phyloP scores from a whole-genome alignment of 768 basidiomycete genomes.

The Daedaleopsis sinensis region DNA sequence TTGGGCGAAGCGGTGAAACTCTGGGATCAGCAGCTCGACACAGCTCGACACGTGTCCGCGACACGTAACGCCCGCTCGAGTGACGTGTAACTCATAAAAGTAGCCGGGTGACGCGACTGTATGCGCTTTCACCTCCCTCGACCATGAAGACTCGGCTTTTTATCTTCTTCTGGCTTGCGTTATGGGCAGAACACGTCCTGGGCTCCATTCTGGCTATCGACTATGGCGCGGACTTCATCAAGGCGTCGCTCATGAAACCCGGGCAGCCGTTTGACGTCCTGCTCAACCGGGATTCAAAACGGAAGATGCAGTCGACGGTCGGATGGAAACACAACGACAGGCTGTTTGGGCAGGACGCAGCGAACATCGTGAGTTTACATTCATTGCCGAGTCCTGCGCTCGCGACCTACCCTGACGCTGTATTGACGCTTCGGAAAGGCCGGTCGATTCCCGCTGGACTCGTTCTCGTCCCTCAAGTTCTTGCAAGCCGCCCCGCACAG shows the following conservation, averaged over 20 bases:
- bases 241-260: constrained; percentile 70
- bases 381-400: background rate
- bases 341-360: constrained; percentile 87
- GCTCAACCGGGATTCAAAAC: constrained; percentile 94
- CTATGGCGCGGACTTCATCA: constrained; percentile 98
- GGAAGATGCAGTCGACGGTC: constrained; percentile 90
- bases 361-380: constrained; percentile 69
- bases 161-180: constrained; percentile 24
- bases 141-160: constrained; percentile 24
- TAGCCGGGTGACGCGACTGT: constrained; percentile 2
- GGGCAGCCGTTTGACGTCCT: constrained; percentile 87
- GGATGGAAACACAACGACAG: constrained; percentile 92
- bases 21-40: constrained; percentile 2
- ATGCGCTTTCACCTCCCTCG: constrained; percentile 14
- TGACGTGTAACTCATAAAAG: constrained; percentile 23
- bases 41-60: constrained; percentile 15
- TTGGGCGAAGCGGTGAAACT: constrained; percentile 2
- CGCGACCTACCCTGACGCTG: background rate
- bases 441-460: constrained; percentile 86
- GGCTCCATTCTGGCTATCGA: constrained; percentile 93
- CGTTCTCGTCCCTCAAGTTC: constrained; percentile 84
- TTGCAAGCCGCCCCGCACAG: constrained; percentile 73
- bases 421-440: constrained; percentile 53
- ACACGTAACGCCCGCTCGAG: constrained; percentile 19
- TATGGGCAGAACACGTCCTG: constrained; percentile 30